These are phyloP conservation scores for Dothiorella sarmentorum DNA, from an alignment of 2,329 filamentous ascomycete species.

Conservation along the genomic window DNA sequence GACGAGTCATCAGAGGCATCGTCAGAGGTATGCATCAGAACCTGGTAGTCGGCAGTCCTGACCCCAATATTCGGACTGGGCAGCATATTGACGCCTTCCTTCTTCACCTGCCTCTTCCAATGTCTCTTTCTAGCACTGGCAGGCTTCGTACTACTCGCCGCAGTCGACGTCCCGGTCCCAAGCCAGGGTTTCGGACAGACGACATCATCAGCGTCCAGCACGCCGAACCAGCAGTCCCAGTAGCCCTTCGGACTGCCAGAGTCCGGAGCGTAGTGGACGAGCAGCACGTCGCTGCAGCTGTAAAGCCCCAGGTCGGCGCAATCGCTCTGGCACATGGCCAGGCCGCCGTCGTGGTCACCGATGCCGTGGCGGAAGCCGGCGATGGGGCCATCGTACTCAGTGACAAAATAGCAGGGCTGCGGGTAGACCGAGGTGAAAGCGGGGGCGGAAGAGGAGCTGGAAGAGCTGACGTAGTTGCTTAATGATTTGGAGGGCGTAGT, in stretches of 20 bases:
- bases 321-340: constrained; percentile 7
- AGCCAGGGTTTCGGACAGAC: too few relatives aligned
- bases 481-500: not conserved
- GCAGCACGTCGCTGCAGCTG: not conserved
- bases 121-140: too few relatives aligned
- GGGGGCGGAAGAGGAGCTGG: not conserved
- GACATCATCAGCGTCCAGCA: too few relatives aligned
- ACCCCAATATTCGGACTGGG: too few relatives aligned
- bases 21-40: too few relatives aligned
- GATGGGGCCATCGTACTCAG: not conserved
- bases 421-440: not conserved
- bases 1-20: too few relatives aligned
- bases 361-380: constrained; percentile 7
- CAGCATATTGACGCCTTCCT: too few relatives aligned
- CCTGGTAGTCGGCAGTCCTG: too few relatives aligned
- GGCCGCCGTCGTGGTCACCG: not conserved
- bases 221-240: constrained; percentile 17
- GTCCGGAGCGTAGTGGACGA: constrained; percentile 5
- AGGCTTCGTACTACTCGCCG: too few relatives aligned
- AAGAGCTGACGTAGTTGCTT: not conserved
- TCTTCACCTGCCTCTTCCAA: too few relatives aligned
- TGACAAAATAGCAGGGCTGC: constrained; percentile 9
- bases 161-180: not conserved
- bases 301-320: not conserved
- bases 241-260: constrained; percentile 10